phyloP scores from a whole-genome alignment of 177 flowering plant species.

The Tripterygium wilfordii region DNA sequence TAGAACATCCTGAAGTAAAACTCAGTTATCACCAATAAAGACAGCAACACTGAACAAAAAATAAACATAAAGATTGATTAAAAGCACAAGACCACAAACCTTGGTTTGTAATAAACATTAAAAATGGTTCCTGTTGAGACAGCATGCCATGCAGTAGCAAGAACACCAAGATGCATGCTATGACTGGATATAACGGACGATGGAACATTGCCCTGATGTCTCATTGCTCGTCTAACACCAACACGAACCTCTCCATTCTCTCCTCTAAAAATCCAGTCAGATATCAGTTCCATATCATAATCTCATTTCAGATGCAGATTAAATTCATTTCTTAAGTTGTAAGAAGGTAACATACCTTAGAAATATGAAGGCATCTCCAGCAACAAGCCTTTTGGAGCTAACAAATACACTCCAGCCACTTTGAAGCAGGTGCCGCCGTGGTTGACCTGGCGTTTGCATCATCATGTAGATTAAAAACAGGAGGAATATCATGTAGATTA shows the following conservation, averaged over 20 bases:
- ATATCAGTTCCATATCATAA: not conserved
- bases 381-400: slow-evolving; percentile 95
- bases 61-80: no score
- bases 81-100: slow-evolving; percentile 48
- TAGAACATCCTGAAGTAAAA: no score
- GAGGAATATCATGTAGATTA: no score
- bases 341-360: slow-evolving; percentile 48
- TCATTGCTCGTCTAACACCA: slow-evolving; percentile 94
- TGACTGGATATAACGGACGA: slow-evolving; percentile 97
- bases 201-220: slow-evolving; percentile 86
- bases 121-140: slow-evolving; percentile 77
- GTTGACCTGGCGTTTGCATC: slow-evolving; percentile 51
- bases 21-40: no score
- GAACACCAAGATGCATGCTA: slow-evolving; percentile 99
- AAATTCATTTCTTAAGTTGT: no score
- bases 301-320: not conserved
- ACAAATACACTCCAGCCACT: slow-evolving; percentile 99
- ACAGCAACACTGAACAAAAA: slow-evolving; percentile 6
- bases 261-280: slow-evolving; percentile 31
- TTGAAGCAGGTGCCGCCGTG: slow-evolving; percentile 92
- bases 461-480: not conserved
- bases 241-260: slow-evolving; percentile 96
- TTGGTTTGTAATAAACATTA: slow-evolving; percentile 91
- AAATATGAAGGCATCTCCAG: slow-evolving; percentile 98
- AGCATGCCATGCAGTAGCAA: slow-evolving; percentile 99